Conservation (phyloP, 2,329 filamentous ascomycete species). For the Colletotrichum echinochloae region DNA sequence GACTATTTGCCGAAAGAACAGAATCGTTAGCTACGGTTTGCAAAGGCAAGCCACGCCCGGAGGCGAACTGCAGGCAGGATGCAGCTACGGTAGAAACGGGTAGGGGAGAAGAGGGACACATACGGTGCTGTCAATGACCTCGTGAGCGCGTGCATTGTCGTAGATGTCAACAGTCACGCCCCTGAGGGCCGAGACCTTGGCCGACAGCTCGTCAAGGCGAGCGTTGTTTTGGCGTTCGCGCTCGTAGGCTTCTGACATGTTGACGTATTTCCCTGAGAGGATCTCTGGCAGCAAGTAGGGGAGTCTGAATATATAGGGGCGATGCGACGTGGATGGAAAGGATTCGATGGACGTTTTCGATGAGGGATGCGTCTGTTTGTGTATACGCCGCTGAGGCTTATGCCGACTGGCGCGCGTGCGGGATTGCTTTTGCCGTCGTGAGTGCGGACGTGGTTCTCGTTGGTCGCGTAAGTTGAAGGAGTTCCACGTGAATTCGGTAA, state of each 20-base stretch:
- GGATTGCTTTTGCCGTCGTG: conserved; percentile 5
- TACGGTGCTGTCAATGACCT: conserved; percentile 89
- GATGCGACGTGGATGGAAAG: neutral
- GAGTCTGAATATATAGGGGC: neutral
- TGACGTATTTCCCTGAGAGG: conserved; percentile 33
- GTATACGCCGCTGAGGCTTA: neutral
- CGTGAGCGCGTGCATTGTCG: conserved; percentile 90
- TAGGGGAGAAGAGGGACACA: conserved; percentile 46
- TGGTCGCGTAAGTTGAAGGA: neutral
- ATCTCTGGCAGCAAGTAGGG: neutral
- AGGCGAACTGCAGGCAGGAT: neutral
- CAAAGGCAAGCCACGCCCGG: neutral
- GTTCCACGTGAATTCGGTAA: neutral
- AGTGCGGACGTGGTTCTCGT: neutral
- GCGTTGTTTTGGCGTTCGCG: conserved; percentile 93
- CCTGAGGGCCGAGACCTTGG: conserved; percentile 91
- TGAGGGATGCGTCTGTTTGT: neutral
- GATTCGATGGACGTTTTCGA: neutral
- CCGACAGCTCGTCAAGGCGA: conserved; percentile 88
- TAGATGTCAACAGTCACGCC: conserved; percentile 98
- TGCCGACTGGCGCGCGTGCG: neutral
- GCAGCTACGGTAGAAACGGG: neutral
- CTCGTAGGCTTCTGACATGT: conserved; percentile 82
- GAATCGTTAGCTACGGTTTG: neutral
- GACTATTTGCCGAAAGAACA: conserved; percentile 61